phyloP scores from a whole-genome alignment of 1,284 basidiomycete genomes.

The Xerocomus nothofagi region DNA sequence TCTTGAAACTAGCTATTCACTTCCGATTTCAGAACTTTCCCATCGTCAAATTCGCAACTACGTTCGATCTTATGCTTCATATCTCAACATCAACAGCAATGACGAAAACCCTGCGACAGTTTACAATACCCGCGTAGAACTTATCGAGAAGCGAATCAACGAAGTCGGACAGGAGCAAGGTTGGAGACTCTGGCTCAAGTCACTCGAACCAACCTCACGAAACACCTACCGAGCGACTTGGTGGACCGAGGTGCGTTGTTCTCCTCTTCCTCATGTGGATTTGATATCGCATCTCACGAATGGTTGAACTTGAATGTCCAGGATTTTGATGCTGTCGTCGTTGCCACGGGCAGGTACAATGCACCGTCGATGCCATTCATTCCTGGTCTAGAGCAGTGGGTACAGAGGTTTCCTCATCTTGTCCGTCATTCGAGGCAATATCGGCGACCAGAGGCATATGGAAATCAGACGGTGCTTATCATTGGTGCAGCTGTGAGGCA shows the following conservation, averaged over 20 bases:
- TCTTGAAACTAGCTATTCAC: neutral
- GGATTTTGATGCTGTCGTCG: slow-evolving; percentile 22
- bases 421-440: slow-evolving; percentile 49
- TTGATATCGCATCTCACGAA: neutral
- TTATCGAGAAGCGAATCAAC: slow-evolving; percentile 40
- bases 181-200: slow-evolving; percentile 42
- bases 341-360: slow-evolving; percentile 15
- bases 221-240: slow-evolving; percentile 32
- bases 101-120: slow-evolving; percentile 41
- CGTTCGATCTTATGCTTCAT: slow-evolving; percentile 39
- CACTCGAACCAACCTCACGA: slow-evolving; percentile 26
- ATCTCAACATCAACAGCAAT: slow-evolving; percentile 43
- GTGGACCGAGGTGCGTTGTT: slow-evolving; percentile 22
- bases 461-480: slow-evolving; percentile 45
- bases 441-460: slow-evolving; percentile 40
- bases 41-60: slow-evolving; percentile 31
- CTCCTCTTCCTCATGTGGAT: neutral
- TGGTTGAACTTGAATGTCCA: neutral
- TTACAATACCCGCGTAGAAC: slow-evolving; percentile 53
- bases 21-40: slow-evolving; percentile 18
- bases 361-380: slow-evolving; percentile 20
- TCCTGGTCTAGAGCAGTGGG: slow-evolving; percentile 33
- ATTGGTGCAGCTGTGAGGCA: slow-evolving; percentile 38
- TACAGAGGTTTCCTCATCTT: slow-evolving; percentile 34
- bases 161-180: slow-evolving; percentile 34